These are phyloP conservation scores for Hericium erinaceus DNA, from an alignment of 768 basidiomycete species.

Conservation along the genomic window DNA sequence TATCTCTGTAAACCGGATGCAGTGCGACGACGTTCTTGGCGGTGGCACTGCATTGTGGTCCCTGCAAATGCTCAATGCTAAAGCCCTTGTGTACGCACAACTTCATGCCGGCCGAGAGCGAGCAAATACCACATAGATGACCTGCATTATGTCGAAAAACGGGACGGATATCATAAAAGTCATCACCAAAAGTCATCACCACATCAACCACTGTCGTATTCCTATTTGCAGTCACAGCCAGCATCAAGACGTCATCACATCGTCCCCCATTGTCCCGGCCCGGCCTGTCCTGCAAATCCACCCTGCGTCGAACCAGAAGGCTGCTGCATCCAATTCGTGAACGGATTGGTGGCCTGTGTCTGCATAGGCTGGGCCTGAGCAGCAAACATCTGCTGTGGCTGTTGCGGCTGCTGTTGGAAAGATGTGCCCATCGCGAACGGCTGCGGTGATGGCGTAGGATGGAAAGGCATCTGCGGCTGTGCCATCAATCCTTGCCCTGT, in stretches of 20 bases:
- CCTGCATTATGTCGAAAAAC: background rate
- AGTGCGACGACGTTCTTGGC: too few species aligned
- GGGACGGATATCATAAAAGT: background rate
- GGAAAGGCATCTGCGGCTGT: constrained; percentile 15
- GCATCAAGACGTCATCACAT: background rate
- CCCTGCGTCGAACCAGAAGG: background rate
- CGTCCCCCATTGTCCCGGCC: background rate
- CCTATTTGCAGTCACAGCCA: too few species aligned
- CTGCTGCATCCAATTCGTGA: constrained; percentile 20
- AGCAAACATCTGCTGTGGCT: constrained; percentile 13
- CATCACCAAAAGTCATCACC: background rate
- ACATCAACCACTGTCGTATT: background rate
- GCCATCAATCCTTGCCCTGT: constrained; percentile 24
- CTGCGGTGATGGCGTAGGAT: constrained; percentile 8
- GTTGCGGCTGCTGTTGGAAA: constrained; percentile 18
- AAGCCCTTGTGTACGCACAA: background rate
- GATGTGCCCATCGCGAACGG: constrained; percentile 10
- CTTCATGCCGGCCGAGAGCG: background rate
- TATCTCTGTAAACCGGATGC: too few species aligned
- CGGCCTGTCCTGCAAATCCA: background rate
- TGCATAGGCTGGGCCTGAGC: constrained; percentile 9
- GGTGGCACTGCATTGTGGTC: too few species aligned
- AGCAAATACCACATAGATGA: background rate
- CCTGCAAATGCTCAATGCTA: too few species aligned
- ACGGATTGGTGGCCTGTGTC: constrained; percentile 12